Evolutionary conservation across 192 early-diverging fungal species (phyloP).

Genomic region (Umbelopsis sp.): DNA sequence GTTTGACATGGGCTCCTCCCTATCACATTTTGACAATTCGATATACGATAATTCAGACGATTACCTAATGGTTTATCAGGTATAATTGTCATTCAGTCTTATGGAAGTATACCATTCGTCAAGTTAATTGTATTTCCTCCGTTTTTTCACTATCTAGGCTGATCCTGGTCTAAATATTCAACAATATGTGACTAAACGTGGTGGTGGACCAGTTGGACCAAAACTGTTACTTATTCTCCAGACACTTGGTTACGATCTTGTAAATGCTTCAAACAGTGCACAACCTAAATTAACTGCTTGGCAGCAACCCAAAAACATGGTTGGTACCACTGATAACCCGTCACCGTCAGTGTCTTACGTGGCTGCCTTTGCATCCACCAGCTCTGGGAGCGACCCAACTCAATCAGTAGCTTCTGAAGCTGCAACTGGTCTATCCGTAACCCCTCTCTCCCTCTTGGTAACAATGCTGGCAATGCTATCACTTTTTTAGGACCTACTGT

Average conservation of each 20-base stretch:
- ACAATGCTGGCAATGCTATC: background rate
- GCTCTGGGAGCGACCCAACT: background rate
- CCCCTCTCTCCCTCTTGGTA: background rate
- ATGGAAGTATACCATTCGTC: background rate
- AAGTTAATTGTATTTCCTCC: background rate
- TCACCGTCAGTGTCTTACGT: background rate
- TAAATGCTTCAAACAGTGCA: background rate
- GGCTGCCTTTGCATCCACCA: background rate
- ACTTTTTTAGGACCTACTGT: background rate
- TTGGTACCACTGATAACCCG: constrained; percentile 11
- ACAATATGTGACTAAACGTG: constrained; percentile 7
- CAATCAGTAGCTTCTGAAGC: background rate
- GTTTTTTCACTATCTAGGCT: constrained; percentile 12
- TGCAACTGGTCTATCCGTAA: background rate
- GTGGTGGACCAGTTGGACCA: constrained; percentile 39
- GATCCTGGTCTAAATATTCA: constrained; percentile 36
- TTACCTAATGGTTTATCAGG: constrained; percentile 45
- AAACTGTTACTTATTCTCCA: constrained; percentile 24
- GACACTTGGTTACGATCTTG: constrained; percentile 33
- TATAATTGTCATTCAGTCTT: background rate
- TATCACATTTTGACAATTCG: constrained; percentile 42
- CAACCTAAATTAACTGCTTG: background rate
- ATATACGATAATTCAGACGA: constrained; percentile 33
- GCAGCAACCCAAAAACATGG: constrained; percentile 7
- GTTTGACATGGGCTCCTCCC: constrained; percentile 35